phyloP scores from a whole-genome alignment of 1,139 yeast genomes.

The Candida dubliniensis region DNA sequence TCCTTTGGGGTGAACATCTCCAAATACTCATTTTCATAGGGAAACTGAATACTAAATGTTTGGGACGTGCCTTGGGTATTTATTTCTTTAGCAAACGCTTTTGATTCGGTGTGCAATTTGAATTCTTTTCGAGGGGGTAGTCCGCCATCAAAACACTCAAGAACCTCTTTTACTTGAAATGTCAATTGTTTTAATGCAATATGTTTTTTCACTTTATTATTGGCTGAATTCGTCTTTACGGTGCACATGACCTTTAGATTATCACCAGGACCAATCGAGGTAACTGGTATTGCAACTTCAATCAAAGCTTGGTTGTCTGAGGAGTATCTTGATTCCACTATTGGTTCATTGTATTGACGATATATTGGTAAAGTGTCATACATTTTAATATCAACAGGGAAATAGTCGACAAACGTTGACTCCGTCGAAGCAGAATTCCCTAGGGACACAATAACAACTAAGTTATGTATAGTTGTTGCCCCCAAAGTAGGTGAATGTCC shows the following conservation, averaged over 20 bases:
- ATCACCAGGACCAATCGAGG: constrained; percentile 55
- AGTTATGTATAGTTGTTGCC: constrained; percentile 39
- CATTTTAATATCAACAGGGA: constrained; percentile 49
- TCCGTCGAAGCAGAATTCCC: constrained; percentile 38
- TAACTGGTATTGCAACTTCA: constrained; percentile 43
- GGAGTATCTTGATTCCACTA: constrained; percentile 36
- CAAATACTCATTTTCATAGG: constrained; percentile 39
- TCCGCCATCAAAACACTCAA: constrained; percentile 51
- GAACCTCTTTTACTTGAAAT: constrained; percentile 51
- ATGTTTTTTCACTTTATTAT: constrained; percentile 34
- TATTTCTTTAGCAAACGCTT: constrained; percentile 26
- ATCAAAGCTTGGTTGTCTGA: constrained; percentile 43
- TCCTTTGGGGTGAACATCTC: constrained; percentile 21
- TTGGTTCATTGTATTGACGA: constrained; percentile 54
- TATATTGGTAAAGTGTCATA: constrained; percentile 57
- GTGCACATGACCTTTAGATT: constrained; percentile 38
- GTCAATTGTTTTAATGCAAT: constrained; percentile 46
- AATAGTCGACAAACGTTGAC: constrained; percentile 30
- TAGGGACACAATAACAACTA: constrained; percentile 34
- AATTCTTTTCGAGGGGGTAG: constrained; percentile 37
- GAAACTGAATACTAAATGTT: constrained; percentile 32
- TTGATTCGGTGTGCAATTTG: constrained; percentile 32
- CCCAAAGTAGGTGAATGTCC: constrained; percentile 42
- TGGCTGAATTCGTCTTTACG: constrained; percentile 37
- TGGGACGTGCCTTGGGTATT: constrained; percentile 34